Evolutionary conservation across 1,139 yeast species (phyloP).

Genomic region (Zygoascus sp.): DNA sequence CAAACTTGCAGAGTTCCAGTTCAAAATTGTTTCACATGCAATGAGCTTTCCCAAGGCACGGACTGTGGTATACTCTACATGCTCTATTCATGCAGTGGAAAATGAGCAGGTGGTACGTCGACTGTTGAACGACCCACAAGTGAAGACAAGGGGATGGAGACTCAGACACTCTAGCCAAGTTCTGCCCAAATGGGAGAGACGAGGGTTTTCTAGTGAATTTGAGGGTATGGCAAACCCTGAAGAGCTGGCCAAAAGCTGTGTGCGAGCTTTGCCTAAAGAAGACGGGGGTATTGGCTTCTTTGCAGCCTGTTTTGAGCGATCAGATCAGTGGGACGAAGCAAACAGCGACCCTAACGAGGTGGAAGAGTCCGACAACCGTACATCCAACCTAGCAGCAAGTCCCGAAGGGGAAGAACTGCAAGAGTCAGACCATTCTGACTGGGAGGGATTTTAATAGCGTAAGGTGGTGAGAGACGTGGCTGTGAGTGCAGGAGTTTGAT

Average conservation of each 20-base stretch:
- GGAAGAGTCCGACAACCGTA: too few relatives aligned
- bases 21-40: conserved; percentile 82
- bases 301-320: conserved; percentile 71
- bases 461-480: too few relatives aligned
- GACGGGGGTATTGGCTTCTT: conserved; percentile 98
- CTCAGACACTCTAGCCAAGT: conserved; percentile 61
- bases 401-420: background rate
- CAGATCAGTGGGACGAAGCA: background rate
- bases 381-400: too few relatives aligned
- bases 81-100: conserved; percentile 90
- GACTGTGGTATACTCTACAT: conserved; percentile 88
- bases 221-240: conserved; percentile 43
- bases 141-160: conserved; percentile 67
- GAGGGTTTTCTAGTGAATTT: conserved; percentile 74
- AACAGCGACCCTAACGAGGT: background rate
- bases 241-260: conserved; percentile 75
- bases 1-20: conserved; percentile 80
- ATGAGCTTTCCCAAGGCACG: conserved; percentile 69
- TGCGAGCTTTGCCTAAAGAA: conserved; percentile 74
- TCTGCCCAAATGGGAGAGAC: conserved; percentile 76
- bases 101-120: conserved; percentile 87
- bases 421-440: conserved; percentile 17
- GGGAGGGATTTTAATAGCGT: conserved; percentile 32
- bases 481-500: too few relatives aligned
- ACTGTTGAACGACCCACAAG: conserved; percentile 57